Conservation (phyloP, 2,329 filamentous ascomycete species). For the Penicillium sp. region DNA sequence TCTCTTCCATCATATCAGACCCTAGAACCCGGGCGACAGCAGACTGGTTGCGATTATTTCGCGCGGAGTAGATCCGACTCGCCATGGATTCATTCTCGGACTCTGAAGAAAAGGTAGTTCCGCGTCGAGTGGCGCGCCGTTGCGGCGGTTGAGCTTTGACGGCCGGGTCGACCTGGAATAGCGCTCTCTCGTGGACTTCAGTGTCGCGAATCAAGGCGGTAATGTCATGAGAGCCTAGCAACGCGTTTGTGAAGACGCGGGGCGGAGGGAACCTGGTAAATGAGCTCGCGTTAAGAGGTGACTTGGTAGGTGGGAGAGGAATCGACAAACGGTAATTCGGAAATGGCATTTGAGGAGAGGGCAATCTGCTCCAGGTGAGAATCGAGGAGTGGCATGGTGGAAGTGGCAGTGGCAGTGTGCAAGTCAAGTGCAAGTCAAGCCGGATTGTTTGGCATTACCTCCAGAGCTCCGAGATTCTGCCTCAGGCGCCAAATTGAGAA, state of each 20-base stretch:
- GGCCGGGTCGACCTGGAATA: slow-evolving; percentile 87
- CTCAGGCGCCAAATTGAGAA: slow-evolving; percentile 18
- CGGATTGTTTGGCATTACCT: background rate
- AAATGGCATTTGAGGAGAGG: slow-evolving; percentile 75
- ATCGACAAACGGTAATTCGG: slow-evolving; percentile 68
- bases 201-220: slow-evolving; percentile 94
- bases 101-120: slow-evolving; percentile 53
- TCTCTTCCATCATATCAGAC: slow-evolving; percentile 80
- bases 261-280: slow-evolving; percentile 75
- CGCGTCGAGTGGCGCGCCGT: slow-evolving; percentile 51
- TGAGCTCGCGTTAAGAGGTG: slow-evolving; percentile 1
- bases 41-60: slow-evolving; percentile 70
- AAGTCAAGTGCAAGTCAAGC: background rate
- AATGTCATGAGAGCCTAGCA: slow-evolving; percentile 87
- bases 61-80: slow-evolving; percentile 52
- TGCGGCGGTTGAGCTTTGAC: slow-evolving; percentile 54
- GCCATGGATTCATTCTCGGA: slow-evolving; percentile 47
- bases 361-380: slow-evolving; percentile 77
- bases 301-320: background rate
- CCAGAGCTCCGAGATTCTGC: slow-evolving; percentile 9
- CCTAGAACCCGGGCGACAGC: slow-evolving; percentile 90
- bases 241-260: slow-evolving; percentile 94
- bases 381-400: slow-evolving; percentile 68
- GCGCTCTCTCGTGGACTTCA: slow-evolving; percentile 88
- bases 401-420: background rate